A percentile compares a stretch with the other conserved stretches of the same genome.
phyloP scores from a whole-genome alignment of 805 yeast species.

The Saccharomycopsis olivae region DNA sequence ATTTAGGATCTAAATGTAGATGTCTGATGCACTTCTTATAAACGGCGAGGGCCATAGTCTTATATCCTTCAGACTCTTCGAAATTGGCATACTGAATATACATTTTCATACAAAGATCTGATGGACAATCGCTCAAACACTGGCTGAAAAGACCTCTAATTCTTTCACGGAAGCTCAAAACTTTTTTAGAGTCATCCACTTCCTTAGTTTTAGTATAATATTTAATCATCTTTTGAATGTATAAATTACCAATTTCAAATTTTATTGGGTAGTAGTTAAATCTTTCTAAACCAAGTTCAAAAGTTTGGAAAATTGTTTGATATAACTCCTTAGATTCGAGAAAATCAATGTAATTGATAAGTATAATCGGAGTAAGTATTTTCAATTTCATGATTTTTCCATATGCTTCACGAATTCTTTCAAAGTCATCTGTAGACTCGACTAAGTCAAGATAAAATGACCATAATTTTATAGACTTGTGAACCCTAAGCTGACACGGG shows the following conservation, averaged over 20 bases:
- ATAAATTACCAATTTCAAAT: conserved; percentile 63
- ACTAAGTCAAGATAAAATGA: conserved; percentile 57
- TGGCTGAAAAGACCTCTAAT: conserved; percentile 69
- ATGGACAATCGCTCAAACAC: conserved; percentile 43
- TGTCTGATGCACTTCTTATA: conserved; percentile 40
- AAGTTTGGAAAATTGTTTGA: conserved; percentile 46
- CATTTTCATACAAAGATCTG: conserved; percentile 36
- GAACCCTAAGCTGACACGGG: conserved; percentile 49
- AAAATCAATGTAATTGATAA: conserved; percentile 57
- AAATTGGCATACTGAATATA: conserved; percentile 47
- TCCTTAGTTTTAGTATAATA: background rate
- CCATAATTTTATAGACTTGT: conserved; percentile 62
- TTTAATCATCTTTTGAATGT: conserved; percentile 41
- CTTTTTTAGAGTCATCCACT: conserved; percentile 21
- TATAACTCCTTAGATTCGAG: conserved; percentile 36
- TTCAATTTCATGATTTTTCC: conserved; percentile 46
- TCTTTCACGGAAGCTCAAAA: conserved; percentile 31
- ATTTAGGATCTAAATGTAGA: conserved; percentile 8
- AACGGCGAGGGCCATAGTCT: conserved; percentile 38
- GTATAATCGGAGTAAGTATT: conserved; percentile 56
- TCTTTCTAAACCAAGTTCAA: conserved; percentile 54
- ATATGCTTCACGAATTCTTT: conserved; percentile 32
- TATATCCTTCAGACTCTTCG: conserved; percentile 47
- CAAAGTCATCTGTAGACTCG: conserved; percentile 41
- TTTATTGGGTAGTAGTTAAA: conserved; percentile 48